phyloP scores from a whole-genome alignment of 1,139 yeast genomes.

The Sugiyamaella pinicola region DNA sequence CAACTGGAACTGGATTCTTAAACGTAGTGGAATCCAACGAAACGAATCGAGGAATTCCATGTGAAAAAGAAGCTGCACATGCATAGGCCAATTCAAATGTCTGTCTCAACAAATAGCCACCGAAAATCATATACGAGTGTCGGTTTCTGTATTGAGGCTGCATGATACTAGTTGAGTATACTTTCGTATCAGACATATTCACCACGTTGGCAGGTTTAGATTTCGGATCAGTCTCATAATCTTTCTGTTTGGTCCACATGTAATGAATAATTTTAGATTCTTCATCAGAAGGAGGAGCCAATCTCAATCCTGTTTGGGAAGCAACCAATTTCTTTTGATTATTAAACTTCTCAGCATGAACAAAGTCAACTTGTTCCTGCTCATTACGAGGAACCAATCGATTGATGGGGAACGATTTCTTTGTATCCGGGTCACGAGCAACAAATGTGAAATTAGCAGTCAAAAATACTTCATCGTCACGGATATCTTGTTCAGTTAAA shows the following conservation, averaged over 20 bases:
- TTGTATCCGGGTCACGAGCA: constrained; percentile 89
- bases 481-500: constrained; percentile 46
- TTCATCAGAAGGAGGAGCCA: constrained; percentile 68
- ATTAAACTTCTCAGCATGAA: constrained; percentile 87
- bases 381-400: constrained; percentile 72
- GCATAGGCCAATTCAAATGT: constrained; percentile 92
- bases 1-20: constrained; percentile 93
- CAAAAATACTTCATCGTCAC: constrained; percentile 60
- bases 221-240: constrained; percentile 30
- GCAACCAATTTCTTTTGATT: constrained; percentile 81
- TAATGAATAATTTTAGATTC: constrained; percentile 76
- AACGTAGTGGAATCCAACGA: constrained; percentile 89
- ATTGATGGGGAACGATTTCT: constrained; percentile 83
- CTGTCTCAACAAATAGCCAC: constrained; percentile 89
- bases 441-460: constrained; percentile 94
- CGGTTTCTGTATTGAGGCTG: constrained; percentile 95
- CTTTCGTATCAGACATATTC: constrained; percentile 67
- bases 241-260: constrained; percentile 54
- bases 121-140: constrained; percentile 91
- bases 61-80: constrained; percentile 84
- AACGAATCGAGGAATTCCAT: constrained; percentile 82
- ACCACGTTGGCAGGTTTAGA: constrained; percentile 51
- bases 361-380: constrained; percentile 77
- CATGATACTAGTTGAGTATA: constrained; percentile 81
- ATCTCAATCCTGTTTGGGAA: constrained; percentile 55